Evolutionary conservation across 306 rosid genomes (phyloP).

Genomic region (Pterocarpus macrocarpus): DNA sequence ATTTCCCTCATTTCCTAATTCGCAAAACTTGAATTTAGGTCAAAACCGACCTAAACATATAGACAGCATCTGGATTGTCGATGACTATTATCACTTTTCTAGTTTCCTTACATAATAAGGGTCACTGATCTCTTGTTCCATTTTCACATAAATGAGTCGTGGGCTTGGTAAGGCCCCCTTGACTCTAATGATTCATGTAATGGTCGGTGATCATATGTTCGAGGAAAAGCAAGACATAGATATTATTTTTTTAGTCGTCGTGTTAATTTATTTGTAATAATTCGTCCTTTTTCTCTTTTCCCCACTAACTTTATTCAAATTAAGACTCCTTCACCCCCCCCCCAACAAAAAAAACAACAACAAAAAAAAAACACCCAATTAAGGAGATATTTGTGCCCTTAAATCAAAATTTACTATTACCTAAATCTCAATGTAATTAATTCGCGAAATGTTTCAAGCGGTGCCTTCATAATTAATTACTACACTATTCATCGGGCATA

Average conservation of each 20-base stretch:
- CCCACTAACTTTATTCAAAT: constrained; percentile 17
- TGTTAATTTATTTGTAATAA: not conserved
- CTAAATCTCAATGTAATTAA: no score
- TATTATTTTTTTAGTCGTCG: not conserved
- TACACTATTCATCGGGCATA: no score
- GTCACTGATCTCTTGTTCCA: not conserved
- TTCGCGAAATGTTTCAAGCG: no score
- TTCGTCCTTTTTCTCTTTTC: not conserved
- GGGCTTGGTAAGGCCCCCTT: constrained; percentile 40
- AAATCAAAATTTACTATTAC: no score
- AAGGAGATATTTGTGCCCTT: no score
- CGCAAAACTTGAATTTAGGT: not conserved
- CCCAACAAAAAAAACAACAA: no score
- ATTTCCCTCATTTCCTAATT: no score
- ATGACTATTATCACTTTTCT: not conserved
- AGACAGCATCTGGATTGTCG: constrained; percentile 3
- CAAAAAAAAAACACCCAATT: no score
- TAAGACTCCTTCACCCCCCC: not conserved
- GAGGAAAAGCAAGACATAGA: not conserved
- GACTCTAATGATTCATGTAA: not conserved
- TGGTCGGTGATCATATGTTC: constrained; percentile 47
- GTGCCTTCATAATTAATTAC: no score
- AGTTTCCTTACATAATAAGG: not conserved
- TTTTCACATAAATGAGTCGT: constrained; percentile 3
- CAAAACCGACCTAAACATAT: not conserved